Conservation (phyloP, 2,329 filamentous ascomycete species). For the Beauveria brongniartii region DNA sequence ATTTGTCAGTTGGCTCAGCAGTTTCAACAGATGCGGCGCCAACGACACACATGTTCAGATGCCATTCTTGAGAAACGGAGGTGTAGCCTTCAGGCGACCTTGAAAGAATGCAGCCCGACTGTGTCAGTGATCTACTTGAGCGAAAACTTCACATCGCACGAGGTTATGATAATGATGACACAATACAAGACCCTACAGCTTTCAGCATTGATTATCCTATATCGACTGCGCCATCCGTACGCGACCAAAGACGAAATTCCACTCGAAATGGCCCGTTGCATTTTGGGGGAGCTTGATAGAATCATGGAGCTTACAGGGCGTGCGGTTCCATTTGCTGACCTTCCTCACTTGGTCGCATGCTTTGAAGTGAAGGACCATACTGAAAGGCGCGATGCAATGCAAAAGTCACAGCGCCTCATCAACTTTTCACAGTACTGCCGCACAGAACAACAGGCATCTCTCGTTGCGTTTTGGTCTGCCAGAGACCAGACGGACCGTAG, state of each 20-base stretch:
- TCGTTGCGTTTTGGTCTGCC: conserved; percentile 7
- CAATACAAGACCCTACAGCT: conserved; percentile 2
- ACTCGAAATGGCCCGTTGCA: background rate
- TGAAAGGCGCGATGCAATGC: background rate
- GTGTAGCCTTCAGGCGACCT: background rate
- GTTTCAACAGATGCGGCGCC: background rate
- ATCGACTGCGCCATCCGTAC: conserved; percentile 10
- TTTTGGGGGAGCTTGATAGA: conserved; percentile 7
- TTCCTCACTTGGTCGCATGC: conserved; percentile 10
- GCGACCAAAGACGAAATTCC: background rate
- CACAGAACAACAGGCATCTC: conserved; percentile 5
- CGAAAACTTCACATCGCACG: background rate
- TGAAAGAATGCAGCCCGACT: background rate
- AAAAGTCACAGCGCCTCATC: conserved; percentile 3
- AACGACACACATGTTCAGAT: background rate
- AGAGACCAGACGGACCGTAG: background rate
- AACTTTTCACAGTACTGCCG: conserved; percentile 10
- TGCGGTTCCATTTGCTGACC: conserved; percentile 10
- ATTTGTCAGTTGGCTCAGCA: conserved; percentile 6
- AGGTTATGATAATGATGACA: conserved; percentile 6
- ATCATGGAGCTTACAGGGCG: conserved; percentile 4
- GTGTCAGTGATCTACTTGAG: background rate
- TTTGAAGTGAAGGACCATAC: conserved; percentile 1
- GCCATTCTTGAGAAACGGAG: background rate
- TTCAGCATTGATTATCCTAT: conserved; percentile 2